A percentile compares a stretch with the other conserved stretches of the same genome.
phyloP scores from a whole-genome alignment of 495 filamentous ascomycete species.

The Xylaria longipes region DNA sequence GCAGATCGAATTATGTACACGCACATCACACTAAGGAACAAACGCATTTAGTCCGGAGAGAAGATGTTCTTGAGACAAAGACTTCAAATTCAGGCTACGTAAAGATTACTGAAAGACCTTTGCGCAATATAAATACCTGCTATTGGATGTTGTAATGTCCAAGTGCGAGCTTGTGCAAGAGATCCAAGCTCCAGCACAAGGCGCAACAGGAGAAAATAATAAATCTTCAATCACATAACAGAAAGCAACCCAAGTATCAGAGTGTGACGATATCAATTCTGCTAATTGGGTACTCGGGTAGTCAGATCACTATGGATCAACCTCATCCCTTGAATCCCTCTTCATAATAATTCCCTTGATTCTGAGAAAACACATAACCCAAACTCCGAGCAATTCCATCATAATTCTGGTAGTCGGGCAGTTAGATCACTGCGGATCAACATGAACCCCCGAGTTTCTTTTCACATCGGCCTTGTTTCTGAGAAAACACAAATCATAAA shows the following conservation, averaged over 20 bases:
- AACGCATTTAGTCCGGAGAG: neutral
- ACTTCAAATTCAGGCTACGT: neutral
- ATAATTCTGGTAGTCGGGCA: neutral
- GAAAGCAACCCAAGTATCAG: neutral
- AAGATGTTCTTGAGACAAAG: neutral
- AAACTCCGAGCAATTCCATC: neutral
- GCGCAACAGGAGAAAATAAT: neutral
- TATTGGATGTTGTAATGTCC: neutral
- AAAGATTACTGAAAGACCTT: neutral
- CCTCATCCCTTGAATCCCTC: neutral
- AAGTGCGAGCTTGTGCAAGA: neutral
- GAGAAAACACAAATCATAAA: neutral
- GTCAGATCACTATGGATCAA: slow-evolving; percentile 13
- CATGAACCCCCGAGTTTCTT: neutral
- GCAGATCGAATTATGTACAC: neutral
- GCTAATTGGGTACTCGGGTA: neutral
- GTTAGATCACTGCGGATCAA: neutral
- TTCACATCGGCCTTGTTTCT: neutral
- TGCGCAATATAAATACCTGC: neutral
- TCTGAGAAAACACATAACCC: neutral
- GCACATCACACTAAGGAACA: neutral
- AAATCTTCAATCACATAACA: neutral
- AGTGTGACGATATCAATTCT: neutral
- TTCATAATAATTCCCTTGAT: neutral
- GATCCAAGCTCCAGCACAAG: neutral